Base-by-base conservation (phyloP, 2,329 filamentous ascomycete species). In the Fusarium sp. region DNA sequence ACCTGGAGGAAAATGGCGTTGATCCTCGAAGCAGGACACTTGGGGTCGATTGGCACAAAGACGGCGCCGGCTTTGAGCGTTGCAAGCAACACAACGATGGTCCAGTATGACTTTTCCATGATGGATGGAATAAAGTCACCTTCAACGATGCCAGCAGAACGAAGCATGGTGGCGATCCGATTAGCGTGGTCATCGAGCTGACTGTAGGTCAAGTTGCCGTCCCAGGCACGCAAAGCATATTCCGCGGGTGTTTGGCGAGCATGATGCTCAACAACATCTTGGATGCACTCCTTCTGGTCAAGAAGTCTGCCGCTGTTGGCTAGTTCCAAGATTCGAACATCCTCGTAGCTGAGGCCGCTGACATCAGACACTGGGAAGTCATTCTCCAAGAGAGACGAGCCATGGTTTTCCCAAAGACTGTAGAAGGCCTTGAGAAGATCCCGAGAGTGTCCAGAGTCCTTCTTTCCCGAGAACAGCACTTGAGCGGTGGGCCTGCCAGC, bases 91-190 rank as follows among this genome's bases (percentile, higher is more conserved):
- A 50, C 45, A 9, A 59, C 51, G 7, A 54, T 46, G 8, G 46
- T 56, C 56, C 51, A 59, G n/a, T 56, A 59, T 10, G 56, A 59
- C 35, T 53, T 53, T 13, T 53, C 50, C 50, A 53, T 53, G 2
- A 53, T 32, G 2, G 50, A 53, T 13, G 50, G 50, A n/a, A 53
- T 53, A 28, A 53, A 53, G 22, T 53, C 50, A 15, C 50, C 50
- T 8, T 53, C 43, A 22, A 22, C 45, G 28, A 53, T 45, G 12
- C 50, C 50, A n/a, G 39, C 40, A 24, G 38, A 39, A 8, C 28
- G 42, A n/a, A 53, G 50, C 35, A 53, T 40, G 36, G 44, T 53
- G 13, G 50, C 50, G 31, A 53, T 53, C 28, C 44, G 38, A 45
- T n/a, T 53, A 3, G 50, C 44, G 15, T 47, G 25, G 9, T 54